phyloP scores from a whole-genome alignment of 2,329 filamentous ascomycete species.

The Capronia coronata region DNA sequence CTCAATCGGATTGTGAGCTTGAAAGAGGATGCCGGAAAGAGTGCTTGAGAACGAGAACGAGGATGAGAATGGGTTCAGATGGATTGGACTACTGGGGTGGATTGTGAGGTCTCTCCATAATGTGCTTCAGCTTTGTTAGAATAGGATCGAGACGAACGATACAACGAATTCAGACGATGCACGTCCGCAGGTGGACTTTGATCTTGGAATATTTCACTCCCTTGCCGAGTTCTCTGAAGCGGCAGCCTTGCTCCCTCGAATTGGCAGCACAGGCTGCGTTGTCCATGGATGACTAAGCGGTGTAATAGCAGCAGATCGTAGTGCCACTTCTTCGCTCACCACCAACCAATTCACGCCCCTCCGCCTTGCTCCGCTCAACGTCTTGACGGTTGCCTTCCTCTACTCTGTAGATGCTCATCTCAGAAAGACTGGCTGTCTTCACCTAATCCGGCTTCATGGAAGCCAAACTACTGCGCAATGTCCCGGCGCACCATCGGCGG shows the following conservation, averaged over 20 bases:
- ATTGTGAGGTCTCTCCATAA: not conserved
- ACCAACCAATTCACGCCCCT: not conserved
- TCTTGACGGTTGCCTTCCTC: not conserved
- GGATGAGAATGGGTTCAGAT: not conserved
- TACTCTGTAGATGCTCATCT: not conserved
- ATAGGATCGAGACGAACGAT: not conserved
- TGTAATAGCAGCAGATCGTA: not conserved
- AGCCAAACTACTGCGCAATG: conserved; percentile 49
- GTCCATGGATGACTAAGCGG: not conserved
- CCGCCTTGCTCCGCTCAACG: conserved; percentile 12
- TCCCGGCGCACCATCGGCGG: conserved; percentile 82
- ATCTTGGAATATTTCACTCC: no score
- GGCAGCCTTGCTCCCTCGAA: no score
- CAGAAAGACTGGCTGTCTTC: conserved; percentile 2
- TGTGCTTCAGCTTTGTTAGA: no score
- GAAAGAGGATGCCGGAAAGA: conserved; percentile 77
- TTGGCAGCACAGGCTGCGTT: no score
- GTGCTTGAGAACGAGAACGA: no score
- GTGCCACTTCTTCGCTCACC: not conserved
- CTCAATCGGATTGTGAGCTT: conserved; percentile 87
- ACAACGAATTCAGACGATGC: not conserved
- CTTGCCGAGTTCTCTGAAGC: no score
- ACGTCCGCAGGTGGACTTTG: not conserved
- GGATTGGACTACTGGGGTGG: not conserved
- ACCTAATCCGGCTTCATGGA: conserved; percentile 29